Conservation (phyloP, 2,329 filamentous ascomycete species). For the Fusarium coicis region DNA sequence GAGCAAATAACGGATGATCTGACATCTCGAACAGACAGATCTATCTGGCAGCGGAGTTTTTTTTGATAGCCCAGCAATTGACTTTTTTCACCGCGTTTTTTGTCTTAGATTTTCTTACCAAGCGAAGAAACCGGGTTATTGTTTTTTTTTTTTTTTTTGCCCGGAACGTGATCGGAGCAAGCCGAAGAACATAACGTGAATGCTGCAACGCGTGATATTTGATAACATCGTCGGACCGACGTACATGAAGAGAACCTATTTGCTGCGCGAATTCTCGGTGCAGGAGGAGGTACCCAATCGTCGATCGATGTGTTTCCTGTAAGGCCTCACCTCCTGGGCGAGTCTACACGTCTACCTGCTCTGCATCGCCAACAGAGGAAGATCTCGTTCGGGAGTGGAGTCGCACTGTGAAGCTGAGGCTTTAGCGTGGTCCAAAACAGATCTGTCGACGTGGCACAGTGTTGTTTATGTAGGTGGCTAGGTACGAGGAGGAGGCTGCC, state of each 20-base stretch:
- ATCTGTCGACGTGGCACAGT: slow-evolving; percentile 28
- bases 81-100: not conserved
- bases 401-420: slow-evolving; percentile 24
- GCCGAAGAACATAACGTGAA: slow-evolving; percentile 10
- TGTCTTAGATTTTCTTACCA: not conserved
- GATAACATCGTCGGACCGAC: slow-evolving; percentile 28
- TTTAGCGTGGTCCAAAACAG: not conserved
- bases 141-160: not conserved
- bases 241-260: slow-evolving; percentile 3
- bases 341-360: not conserved
- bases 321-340: slow-evolving; percentile 4
- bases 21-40: not conserved
- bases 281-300: slow-evolving; percentile 2
- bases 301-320: slow-evolving; percentile 12
- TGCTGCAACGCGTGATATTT: not conserved
- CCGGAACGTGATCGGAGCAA: slow-evolving; percentile 8
- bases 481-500: not conserved
- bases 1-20: slow-evolving; percentile 15
- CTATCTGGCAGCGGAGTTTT: not conserved
- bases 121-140: not conserved
- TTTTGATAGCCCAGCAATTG: not conserved
- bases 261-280: not conserved
- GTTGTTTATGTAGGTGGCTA: not conserved
- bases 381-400: not conserved
- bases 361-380: not conserved